Conservation (phyloP, 1,284 basidiomycete species). For the Rhodotorula sp. region DNA sequence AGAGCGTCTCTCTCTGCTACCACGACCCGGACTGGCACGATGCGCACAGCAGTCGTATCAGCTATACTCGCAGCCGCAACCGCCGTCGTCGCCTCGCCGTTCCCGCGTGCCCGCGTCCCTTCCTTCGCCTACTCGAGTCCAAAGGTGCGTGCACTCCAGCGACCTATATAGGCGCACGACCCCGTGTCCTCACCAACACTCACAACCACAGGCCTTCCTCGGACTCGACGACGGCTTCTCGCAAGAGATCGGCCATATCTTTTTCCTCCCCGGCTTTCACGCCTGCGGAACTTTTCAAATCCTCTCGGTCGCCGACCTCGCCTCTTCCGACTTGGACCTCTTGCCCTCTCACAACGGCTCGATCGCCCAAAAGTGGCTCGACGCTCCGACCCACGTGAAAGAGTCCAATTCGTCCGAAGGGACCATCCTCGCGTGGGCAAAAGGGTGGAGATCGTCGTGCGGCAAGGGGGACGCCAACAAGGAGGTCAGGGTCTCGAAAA, state of each 20-base stretch:
- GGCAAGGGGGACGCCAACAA: constrained; percentile 20
- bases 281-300: constrained; percentile 17
- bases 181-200: neutral
- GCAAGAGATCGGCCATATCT: constrained; percentile 6
- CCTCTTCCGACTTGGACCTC: constrained; percentile 2
- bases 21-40: too few species aligned
- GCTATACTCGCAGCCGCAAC: neutral
- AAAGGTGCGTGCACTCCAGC: neutral
- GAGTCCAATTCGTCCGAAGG: constrained; percentile 15
- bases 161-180: too few species aligned
- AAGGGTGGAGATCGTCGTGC: constrained; percentile 15
- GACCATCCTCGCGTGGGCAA: constrained; percentile 8
- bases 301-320: constrained; percentile 7
- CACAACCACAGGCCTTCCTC: constrained; percentile 5
- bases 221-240: constrained; percentile 19
- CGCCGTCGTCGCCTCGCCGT: neutral
- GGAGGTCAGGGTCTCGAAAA: constrained; percentile 13
- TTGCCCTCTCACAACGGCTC: neutral
- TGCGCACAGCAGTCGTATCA: neutral
- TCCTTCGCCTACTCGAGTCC: constrained; percentile 16
- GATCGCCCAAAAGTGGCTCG: neutral
- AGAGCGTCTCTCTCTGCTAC: too few species aligned
- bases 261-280: constrained; percentile 24
- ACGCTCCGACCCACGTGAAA: neutral
- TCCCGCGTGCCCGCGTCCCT: neutral